Percentiles rank a stretch among this genome's conserved stretches.
phyloP scores from a whole-genome alignment of 2,329 filamentous ascomycete genomes.

The Colletotrichum lini region DNA sequence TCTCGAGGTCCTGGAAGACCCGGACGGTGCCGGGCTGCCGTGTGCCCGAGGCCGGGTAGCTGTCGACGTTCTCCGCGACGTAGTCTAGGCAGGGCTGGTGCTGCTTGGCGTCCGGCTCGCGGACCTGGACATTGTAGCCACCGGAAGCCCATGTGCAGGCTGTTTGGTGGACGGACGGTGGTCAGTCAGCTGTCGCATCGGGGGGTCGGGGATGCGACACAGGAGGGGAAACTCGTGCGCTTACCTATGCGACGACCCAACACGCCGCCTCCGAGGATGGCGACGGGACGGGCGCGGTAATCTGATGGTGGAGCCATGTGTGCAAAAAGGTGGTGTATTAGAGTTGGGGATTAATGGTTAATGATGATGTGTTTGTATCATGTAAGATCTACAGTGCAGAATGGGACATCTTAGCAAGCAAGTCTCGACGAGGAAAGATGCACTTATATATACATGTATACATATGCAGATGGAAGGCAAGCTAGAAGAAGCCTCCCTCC shows the following conservation, averaged over 20 bases:
- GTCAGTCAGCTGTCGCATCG: not conserved
- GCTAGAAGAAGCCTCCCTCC: constrained; percentile 21
- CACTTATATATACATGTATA: not conserved
- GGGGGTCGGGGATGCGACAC: too few species aligned
- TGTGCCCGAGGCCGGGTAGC: constrained; percentile 45
- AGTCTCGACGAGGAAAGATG: not conserved
- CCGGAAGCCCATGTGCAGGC: constrained; percentile 56
- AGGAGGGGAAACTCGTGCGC: not conserved
- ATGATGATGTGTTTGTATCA: not conserved
- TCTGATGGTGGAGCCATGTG: constrained; percentile 45
- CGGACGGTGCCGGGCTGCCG: constrained; percentile 46
- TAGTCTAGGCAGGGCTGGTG: constrained; percentile 56
- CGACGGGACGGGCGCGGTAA: constrained; percentile 50
- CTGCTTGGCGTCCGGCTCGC: constrained; percentile 57
- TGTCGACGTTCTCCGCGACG: constrained; percentile 53
- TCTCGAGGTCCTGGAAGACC: constrained; percentile 54
- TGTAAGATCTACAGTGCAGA: not conserved
- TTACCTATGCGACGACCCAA: constrained; percentile 57
- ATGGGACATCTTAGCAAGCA: too few species aligned
- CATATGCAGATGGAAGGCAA: not conserved
- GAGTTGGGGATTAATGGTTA: not conserved
- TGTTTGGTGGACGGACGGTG: not conserved
- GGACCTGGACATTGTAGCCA: constrained; percentile 59
- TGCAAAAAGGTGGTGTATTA: not conserved
- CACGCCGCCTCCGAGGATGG: constrained; percentile 59